Conservation (phyloP, 257 asterid species). For the Jasminum sambac region DNA sequence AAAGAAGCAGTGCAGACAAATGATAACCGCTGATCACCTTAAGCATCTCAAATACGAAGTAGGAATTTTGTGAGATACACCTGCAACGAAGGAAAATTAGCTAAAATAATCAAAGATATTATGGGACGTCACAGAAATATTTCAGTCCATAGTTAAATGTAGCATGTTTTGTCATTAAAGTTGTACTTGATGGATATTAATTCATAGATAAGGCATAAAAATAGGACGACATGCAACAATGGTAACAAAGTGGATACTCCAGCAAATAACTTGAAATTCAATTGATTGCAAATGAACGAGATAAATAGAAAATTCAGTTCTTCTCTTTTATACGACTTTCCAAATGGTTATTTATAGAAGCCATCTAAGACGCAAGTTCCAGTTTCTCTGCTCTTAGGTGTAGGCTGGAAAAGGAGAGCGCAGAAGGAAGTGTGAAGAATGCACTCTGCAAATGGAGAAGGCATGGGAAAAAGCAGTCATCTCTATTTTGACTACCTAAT, state of each 20-base stretch:
- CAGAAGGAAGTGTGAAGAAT: too few species aligned
- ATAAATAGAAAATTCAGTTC: background rate
- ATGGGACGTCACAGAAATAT: conserved; percentile 11
- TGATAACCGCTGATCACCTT: conserved; percentile 55
- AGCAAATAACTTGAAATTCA: background rate
- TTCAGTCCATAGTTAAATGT: background rate
- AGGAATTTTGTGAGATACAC: conserved; percentile 85
- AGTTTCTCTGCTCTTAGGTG: background rate
- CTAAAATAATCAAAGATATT: conserved; percentile 25
- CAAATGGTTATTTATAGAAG: background rate
- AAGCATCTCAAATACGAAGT: conserved; percentile 94
- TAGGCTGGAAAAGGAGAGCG: too few species aligned
- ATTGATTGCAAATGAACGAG: background rate
- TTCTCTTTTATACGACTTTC: background rate
- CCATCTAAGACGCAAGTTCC: conserved; percentile 1
- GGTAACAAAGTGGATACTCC: background rate
- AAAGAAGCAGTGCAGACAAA: conserved; percentile 13
- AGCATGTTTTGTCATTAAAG: background rate
- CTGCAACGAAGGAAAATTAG: conserved; percentile 44
- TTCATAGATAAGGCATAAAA: background rate
- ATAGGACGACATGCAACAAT: background rate
- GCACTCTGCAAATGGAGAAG: too few species aligned
- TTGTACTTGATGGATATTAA: conserved; percentile 2
- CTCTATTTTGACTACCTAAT: too few species aligned
- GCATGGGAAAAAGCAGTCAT: too few species aligned